Percentiles rank a stretch among this genome's conserved stretches.
Evolutionary conservation across 257 asterid genomes (phyloP).

Genomic region (Salvia rosmarinus): DNA sequence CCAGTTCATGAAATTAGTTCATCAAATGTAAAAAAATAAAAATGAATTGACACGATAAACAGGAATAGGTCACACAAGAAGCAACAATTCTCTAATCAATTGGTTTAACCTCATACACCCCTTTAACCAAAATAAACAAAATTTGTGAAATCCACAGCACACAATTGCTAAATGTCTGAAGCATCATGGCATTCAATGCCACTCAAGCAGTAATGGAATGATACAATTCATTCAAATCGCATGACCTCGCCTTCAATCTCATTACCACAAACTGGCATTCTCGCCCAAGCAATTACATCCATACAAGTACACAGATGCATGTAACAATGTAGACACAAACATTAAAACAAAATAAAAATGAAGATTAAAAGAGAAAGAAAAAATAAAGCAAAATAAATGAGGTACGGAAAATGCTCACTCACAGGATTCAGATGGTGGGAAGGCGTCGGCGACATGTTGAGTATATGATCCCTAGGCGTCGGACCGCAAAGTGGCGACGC

Average conservation of each 20-base stretch:
- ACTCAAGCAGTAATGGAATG: neutral
- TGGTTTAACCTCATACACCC: neutral
- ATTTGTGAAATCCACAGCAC: constrained; percentile 1
- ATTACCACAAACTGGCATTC: neutral
- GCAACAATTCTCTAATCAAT: neutral
- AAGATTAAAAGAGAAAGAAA: neutral
- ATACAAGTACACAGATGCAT: neutral
- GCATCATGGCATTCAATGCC: neutral
- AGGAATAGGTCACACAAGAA: neutral
- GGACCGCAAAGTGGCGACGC: constrained; percentile 27
- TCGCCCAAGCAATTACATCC: neutral
- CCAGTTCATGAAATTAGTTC: constrained; percentile 15
- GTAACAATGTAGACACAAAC: neutral
- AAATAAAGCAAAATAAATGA: neutral
- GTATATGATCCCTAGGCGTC: constrained; percentile 39
- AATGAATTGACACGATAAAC: neutral
- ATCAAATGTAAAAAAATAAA: neutral
- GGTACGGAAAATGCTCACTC: constrained; percentile 16
- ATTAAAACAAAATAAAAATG: no score
- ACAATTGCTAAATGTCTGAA: neutral
- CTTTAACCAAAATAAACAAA: constrained; percentile 9
- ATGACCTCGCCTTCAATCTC: neutral
- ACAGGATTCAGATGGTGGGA: constrained; percentile 41
- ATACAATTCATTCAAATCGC: constrained; percentile 7
- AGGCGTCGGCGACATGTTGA: constrained; percentile 40